Evolutionary conservation across 805 yeast genomes (phyloP).

Genomic region (Candida orba): DNA sequence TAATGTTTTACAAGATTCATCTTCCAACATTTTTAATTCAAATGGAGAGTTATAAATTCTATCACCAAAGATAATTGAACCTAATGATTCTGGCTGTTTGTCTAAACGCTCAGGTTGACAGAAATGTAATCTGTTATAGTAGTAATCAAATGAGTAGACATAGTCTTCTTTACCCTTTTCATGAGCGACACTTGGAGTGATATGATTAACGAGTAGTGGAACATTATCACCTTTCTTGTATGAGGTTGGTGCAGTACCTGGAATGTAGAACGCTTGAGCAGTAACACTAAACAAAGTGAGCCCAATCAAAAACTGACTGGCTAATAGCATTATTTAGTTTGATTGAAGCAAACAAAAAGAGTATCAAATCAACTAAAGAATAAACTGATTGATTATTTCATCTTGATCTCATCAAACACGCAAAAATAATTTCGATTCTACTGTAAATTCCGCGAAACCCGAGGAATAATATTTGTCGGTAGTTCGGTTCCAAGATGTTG

Average conservation of each 20-base stretch:
- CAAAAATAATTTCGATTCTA: too few relatives aligned
- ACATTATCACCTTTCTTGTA: slow-evolving; percentile 67
- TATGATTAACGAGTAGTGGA: slow-evolving; percentile 79
- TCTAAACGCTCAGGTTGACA: slow-evolving; percentile 52
- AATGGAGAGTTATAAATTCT: slow-evolving; percentile 92
- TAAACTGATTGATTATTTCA: not conserved
- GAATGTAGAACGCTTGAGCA: slow-evolving; percentile 67
- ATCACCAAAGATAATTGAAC: slow-evolving; percentile 92
- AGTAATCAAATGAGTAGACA: slow-evolving; percentile 74
- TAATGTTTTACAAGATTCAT: slow-evolving; percentile 57
- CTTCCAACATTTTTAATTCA: slow-evolving; percentile 67
- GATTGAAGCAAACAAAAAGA: not conserved
- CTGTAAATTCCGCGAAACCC: too few relatives aligned
- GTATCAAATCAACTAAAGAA: not conserved
- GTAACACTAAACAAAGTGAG: not conserved
- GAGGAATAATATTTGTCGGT: too few relatives aligned
- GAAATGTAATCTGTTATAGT: slow-evolving; percentile 75
- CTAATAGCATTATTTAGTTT: not conserved
- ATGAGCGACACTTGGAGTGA: slow-evolving; percentile 64
- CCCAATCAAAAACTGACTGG: not conserved
- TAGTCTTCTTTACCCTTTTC: slow-evolving; percentile 41
- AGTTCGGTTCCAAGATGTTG: too few relatives aligned
- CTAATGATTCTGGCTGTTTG: slow-evolving; percentile 83
- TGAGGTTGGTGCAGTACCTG: slow-evolving; percentile 94
- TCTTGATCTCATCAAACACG: not conserved